Evolutionary conservation across 345 rosid genomes (phyloP), one percentile per base, ranked within the genome.

Genomic region (Euclidium syriacum): DNA sequence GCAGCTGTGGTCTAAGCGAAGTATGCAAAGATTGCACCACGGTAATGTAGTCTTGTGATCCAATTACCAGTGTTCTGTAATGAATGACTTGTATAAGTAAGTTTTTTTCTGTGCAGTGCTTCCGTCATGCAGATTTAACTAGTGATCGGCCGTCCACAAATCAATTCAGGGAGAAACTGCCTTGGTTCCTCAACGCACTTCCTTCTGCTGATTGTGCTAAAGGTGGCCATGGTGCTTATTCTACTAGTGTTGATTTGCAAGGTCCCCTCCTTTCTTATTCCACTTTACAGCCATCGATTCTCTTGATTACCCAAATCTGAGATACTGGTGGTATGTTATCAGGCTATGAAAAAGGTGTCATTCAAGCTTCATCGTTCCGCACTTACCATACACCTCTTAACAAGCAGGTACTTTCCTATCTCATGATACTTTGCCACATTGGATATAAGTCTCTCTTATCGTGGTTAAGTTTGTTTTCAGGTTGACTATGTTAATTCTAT

Each of bases 181-280:
- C 99, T 55, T 90, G 95, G 95, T 94, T 94, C 80, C 97, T 94
- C 33, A 75, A 68, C 50, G 88, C 97, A 36, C 77, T 94, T 71
- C 99, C 99, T 39, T 94, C 99, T 26, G 88, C 90, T 48, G 96
- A 88, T 64, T 94, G 99, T 82, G 88, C 99, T 17, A 94, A 94
- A 81, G 99, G 95, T 39, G 99, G 99, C 54, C 96, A 81, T 75
- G 97, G 99, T 72, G 99, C 99, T 68, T 90, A 94, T 72, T 80
- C 90, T 27, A 80, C 50, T 79, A 90, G 99, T 75, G 90, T 94
- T 66, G 87, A 90, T 65, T 68, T 90, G 71, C 64, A 68, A 80
- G 99, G 99, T 94, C 14, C 11, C 14, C 17, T 52, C 26, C 32
- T 30, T 47, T 52, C 18, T 50, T 47, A 17, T 4, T 17, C 26